These are phyloP conservation scores for Tulasnella sp. DNA, from an alignment of 768 basidiomycete species.

Conservation along the genomic window DNA sequence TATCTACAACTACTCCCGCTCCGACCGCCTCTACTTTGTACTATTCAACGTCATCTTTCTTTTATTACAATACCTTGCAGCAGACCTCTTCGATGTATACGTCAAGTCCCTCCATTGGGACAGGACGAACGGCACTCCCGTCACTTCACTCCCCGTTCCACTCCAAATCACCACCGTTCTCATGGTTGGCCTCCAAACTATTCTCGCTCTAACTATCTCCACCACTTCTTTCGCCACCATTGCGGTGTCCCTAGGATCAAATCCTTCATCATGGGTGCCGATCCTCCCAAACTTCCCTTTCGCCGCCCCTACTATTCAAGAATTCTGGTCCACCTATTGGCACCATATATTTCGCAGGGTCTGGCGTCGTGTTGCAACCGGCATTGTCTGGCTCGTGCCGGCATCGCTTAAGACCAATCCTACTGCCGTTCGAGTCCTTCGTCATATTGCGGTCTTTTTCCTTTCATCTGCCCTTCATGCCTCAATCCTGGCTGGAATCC, in stretches of 20 bases:
- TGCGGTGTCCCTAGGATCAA: conserved; percentile 12
- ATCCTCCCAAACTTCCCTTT: conserved; percentile 24
- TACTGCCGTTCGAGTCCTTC: not conserved
- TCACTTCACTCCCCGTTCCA: conserved; percentile 24
- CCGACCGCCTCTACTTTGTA: not conserved
- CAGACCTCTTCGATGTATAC: conserved; percentile 25
- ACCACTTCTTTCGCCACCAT: not conserved
- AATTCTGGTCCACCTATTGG: conserved; percentile 29
- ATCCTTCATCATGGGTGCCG: conserved; percentile 24
- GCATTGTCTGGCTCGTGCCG: conserved; percentile 16
- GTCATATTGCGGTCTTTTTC: conserved; percentile 19
- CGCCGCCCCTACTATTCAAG: conserved; percentile 17
- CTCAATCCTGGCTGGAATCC: conserved; percentile 13
- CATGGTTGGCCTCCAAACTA: not conserved
- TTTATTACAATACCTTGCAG: conserved; percentile 10
- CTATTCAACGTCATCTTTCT: conserved; percentile 15
- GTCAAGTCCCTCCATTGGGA: conserved; percentile 10
- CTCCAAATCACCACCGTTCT: conserved; percentile 25
- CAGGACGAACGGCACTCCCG: not conserved
- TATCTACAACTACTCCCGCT: conserved; percentile 4
- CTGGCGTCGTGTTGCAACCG: conserved; percentile 23
- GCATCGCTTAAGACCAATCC: not conserved
- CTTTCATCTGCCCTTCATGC: conserved; percentile 28
- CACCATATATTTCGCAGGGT: conserved; percentile 26
- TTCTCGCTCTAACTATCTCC: conserved; percentile 23